Base-by-base conservation (phyloP, 805 yeast species). In the Nakazawaea molendinolei region DNA sequence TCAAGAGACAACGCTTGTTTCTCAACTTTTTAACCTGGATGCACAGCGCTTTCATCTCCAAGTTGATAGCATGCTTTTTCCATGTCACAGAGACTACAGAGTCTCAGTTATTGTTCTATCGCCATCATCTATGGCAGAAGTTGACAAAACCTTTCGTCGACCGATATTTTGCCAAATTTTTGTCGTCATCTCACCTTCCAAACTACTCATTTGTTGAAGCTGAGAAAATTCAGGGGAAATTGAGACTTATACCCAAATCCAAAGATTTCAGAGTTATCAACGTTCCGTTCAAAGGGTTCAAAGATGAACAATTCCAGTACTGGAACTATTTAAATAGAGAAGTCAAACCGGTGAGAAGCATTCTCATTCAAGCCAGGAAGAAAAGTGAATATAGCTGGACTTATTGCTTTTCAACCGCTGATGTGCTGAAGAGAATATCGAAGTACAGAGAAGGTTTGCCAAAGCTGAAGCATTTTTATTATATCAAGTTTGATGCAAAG, bases 401-500 rank as follows among this genome's bases (percentile, higher is more conserved):
- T 31, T 48, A 8, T 29, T 23, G 15, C 17, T 38, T 29, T 17
- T 71, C 85, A 0, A 56, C 65, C 1, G 44, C 52, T 15, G 78
- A 77, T 26, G 61, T 79, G 8, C 63, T 74, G 1, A 33, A 42
- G 0, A 42, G 48, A 3, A 42, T 81, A 0, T 40, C 51, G 5
- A 24, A 45, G 0, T 83, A 63, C 46, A 71, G 29, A 19, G 19
- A 15, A 13, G 19, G 7, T 24, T 12, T 8, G 19, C 6, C 19
- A 27, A 21, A 8, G 23, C 23, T 19, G 6, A 17, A 5, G n/a
- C 33, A 44, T 2, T 43, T 78, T 0, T 71, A 62, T 48, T 71
- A 71, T 12, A 61, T 82, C 18, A 85, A 83, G 45, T 82, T 86
- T 53, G 97, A 89, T 52, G 75, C 84, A 44, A 68, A 67, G 38